phyloP scores from a whole-genome alignment of 305 asterid species.

The Fraxinus sp. region DNA sequence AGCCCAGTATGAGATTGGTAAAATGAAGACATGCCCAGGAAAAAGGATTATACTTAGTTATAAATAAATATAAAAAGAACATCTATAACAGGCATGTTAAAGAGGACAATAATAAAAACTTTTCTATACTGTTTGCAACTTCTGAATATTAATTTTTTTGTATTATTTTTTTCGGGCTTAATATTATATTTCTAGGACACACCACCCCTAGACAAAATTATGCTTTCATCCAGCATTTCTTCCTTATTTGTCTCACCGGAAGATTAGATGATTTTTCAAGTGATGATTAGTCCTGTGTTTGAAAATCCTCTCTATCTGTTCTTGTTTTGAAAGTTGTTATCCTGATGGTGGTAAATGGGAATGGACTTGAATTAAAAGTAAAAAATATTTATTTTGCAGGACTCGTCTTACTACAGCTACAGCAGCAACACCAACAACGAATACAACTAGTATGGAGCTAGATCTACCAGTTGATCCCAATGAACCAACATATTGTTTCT shows the following conservation, averaged over 20 bases:
- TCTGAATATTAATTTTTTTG: not conserved
- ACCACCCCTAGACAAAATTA: too few relatives aligned
- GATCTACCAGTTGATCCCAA: constrained; percentile 97
- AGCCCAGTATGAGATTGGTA: not conserved
- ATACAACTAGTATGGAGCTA: constrained; percentile 66
- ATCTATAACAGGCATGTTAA: not conserved
- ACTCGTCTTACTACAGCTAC: constrained; percentile 69
- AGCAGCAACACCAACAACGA: constrained; percentile 45
- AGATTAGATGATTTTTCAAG: not conserved
- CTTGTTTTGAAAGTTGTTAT: not conserved
- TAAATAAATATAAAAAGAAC: not conserved
- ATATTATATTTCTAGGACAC: not conserved
- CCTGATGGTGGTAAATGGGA: not conserved
- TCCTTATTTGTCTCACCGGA: not conserved
- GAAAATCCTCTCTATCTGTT: not conserved
- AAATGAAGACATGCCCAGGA: not conserved
- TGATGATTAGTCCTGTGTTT: not conserved
- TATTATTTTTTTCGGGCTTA: not conserved
- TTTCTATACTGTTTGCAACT: not conserved
- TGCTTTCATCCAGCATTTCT: not conserved
- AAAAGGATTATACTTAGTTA: not conserved
- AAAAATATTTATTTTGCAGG: constrained; percentile 39
- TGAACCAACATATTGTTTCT: constrained; percentile 91
- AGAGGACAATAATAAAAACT: not conserved
- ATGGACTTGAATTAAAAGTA: not conserved